phyloP scores from a whole-genome alignment of 1,284 basidiomycete genomes.

The Pyrrhoderma noxium region DNA sequence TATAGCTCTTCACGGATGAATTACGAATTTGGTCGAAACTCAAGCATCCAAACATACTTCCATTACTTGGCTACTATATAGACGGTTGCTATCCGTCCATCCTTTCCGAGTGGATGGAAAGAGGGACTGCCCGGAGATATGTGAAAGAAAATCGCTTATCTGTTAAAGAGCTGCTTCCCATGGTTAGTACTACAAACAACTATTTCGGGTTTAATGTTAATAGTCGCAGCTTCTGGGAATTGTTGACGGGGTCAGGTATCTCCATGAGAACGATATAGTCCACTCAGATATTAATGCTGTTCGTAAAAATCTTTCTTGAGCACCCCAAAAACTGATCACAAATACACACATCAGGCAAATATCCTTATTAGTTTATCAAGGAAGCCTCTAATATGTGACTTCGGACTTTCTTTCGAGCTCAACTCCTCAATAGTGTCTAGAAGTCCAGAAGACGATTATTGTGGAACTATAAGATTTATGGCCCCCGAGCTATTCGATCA shows the following conservation, averaged over 20 bases:
- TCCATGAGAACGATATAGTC: slow-evolving; percentile 10
- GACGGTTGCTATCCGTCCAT: slow-evolving; percentile 1
- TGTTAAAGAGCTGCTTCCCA: not conserved
- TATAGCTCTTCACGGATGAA: slow-evolving; percentile 8
- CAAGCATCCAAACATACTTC: slow-evolving; percentile 13
- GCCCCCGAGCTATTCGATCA: slow-evolving; percentile 2
- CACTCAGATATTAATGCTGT: slow-evolving; percentile 18
- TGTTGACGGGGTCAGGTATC: slow-evolving; percentile 11
- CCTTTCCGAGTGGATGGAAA: slow-evolving; percentile 18
- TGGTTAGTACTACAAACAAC: not conserved
- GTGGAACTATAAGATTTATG: not conserved
- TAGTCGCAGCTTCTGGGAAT: slow-evolving; percentile 9
- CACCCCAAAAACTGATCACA: not conserved
- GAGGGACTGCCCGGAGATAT: slow-evolving; percentile 11
- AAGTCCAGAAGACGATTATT: too few relatives aligned
- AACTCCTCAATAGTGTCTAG: not conserved
- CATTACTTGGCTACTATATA: slow-evolving; percentile 11
- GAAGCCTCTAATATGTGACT: not conserved
- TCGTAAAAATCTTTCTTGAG: not conserved
- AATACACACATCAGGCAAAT: not conserved
- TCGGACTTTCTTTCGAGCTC: not conserved
- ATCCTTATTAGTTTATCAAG: not conserved
- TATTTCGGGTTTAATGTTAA: not conserved
- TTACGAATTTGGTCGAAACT: slow-evolving; percentile 14
- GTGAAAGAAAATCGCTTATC: slow-evolving; percentile 2